phyloP scores from a whole-genome alignment of 441 rosid genomes.

The Corymbia calophylla region DNA sequence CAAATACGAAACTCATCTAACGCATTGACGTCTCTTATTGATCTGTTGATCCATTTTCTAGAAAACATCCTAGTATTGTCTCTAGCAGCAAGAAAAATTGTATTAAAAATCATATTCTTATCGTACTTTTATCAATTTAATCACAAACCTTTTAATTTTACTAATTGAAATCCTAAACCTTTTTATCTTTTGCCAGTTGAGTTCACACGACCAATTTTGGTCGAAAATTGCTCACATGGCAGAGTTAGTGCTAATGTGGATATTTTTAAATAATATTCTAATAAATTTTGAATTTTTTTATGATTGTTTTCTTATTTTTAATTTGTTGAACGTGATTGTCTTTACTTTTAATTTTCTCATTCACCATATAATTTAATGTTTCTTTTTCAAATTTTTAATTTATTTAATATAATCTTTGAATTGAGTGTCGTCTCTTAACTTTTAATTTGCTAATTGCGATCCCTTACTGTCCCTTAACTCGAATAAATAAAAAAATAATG shows the following conservation, averaged over 20 bases:
- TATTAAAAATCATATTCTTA: rapidly evolving
- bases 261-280: rapidly evolving
- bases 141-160: rapidly evolving
- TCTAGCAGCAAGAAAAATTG: rapidly evolving
- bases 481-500: rapidly evolving
- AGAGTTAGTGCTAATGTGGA: rapidly evolving
- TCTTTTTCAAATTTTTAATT: rapidly evolving
- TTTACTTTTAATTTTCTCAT: too few relatives aligned
- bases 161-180: rapidly evolving
- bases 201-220: rapidly evolving
- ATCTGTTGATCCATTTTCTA: background rate
- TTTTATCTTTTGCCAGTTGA: too few relatives aligned
- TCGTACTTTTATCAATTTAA: rapidly evolving
- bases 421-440: rapidly evolving
- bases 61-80: rapidly evolving
- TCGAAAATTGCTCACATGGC: rapidly evolving
- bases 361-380: rapidly evolving
- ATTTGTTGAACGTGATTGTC: too few relatives aligned
- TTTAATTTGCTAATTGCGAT: rapidly evolving
- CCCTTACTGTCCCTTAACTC: rapidly evolving
- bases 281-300: too few relatives aligned
- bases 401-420: rapidly evolving
- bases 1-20: background rate
- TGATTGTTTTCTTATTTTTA: too few relatives aligned
- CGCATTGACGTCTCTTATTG: background rate